Conservation (phyloP, 257 asterid genomes). For the Fraxinus anomala region DNA sequence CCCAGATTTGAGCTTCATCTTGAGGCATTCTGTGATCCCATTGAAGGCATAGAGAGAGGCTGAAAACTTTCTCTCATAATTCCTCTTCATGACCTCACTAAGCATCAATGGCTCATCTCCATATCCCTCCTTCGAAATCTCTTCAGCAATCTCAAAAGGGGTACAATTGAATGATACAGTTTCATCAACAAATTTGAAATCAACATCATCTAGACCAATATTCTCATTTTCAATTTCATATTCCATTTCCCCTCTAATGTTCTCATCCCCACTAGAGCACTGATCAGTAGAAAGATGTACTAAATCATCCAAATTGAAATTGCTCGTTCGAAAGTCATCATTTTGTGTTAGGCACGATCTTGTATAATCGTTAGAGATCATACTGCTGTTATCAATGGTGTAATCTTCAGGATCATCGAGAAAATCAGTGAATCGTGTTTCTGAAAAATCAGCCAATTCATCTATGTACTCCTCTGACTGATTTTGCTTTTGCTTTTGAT, state of each 20-base stretch:
- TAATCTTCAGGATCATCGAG: conserved; percentile 57
- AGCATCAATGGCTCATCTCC: conserved; percentile 20
- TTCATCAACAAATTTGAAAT: conserved; percentile 27
- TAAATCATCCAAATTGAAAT: conserved; percentile 27
- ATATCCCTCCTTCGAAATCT: conserved; percentile 14
- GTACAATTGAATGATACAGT: not conserved
- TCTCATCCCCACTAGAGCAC: not conserved
- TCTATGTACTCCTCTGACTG: conserved; percentile 19
- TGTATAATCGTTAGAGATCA: conserved; percentile 10
- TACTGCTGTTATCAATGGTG: conserved; percentile 22
- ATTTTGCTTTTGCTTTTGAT: conserved; percentile 26
- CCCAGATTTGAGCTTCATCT: conserved; percentile 17
- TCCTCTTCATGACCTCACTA: conserved; percentile 18
- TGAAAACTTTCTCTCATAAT: conserved; percentile 23
- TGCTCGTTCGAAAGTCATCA: conserved; percentile 14
- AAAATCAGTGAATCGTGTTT: conserved; percentile 54
- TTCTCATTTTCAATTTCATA: conserved; percentile 28
- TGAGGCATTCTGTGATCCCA: conserved; percentile 26
- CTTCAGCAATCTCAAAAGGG: conserved; percentile 20
- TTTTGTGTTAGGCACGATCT: conserved; percentile 23
- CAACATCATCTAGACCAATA: conserved; percentile 35
- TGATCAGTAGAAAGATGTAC: conserved; percentile 26
- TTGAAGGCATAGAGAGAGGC: conserved; percentile 27
- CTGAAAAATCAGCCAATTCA: conserved; percentile 43
- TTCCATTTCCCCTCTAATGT: conserved; percentile 27